Conservation (phyloP, 495 filamentous ascomycete species). For the Hypoxylon lienhwacheense region DNA sequence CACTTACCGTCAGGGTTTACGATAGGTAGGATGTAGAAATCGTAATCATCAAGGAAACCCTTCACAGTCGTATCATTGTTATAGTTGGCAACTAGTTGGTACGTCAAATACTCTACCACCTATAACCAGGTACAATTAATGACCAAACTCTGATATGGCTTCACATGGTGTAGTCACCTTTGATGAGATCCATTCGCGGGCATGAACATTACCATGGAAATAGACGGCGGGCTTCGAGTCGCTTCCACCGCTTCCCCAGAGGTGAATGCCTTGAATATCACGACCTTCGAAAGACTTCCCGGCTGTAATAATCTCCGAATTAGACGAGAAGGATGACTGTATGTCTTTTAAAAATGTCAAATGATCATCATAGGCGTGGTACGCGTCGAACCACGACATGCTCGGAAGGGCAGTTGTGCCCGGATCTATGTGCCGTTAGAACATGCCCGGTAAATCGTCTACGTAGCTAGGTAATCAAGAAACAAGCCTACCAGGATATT, state of each 20-base stretch:
- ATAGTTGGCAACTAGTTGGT: slow-evolving; percentile 55
- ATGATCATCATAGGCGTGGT: slow-evolving; percentile 61
- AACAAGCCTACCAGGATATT: slow-evolving; percentile 32
- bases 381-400: slow-evolving; percentile 58
- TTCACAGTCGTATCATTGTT: slow-evolving; percentile 48
- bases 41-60: slow-evolving; percentile 58
- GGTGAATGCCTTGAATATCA: slow-evolving; percentile 60
- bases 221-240: slow-evolving; percentile 60
- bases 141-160: background rate
- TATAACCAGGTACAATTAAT: slow-evolving; percentile 23
- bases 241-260: slow-evolving; percentile 59
- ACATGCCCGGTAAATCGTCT: no score
- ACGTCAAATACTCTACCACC: slow-evolving; percentile 60
- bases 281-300: slow-evolving; percentile 57
- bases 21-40: slow-evolving; percentile 66
- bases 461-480: background rate
- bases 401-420: slow-evolving; percentile 34
- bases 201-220: slow-evolving; percentile 65
- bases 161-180: slow-evolving; percentile 36
- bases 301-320: slow-evolving; percentile 57
- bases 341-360: slow-evolving; percentile 56
- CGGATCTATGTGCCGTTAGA: slow-evolving; percentile 3
- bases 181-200: slow-evolving; percentile 65
- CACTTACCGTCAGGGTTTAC: slow-evolving; percentile 63
- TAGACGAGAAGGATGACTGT: slow-evolving; percentile 49